Conservation (phyloP, 805 yeast species). For the Myxozyma geophila region DNA sequence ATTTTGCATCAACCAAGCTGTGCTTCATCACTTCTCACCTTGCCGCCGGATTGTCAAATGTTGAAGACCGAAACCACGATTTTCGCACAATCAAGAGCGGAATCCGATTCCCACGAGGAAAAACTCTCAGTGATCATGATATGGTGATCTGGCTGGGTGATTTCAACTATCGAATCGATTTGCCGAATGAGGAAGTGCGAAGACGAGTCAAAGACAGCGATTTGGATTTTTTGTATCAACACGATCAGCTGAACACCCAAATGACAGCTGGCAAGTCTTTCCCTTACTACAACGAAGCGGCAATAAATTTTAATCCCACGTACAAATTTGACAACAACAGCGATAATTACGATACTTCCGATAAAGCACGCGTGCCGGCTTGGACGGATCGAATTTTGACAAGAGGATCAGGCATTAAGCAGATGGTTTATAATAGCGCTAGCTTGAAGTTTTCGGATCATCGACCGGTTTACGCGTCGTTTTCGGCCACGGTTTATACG, state of each 20-base stretch:
- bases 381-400: slow-evolving; percentile 93
- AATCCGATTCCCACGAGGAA: slow-evolving; percentile 75
- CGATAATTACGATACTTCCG: slow-evolving; percentile 79
- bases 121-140: slow-evolving; percentile 80
- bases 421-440: slow-evolving; percentile 70
- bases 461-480: slow-evolving; percentile 87
- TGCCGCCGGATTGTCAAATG: slow-evolving; percentile 87
- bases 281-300: slow-evolving; percentile 74
- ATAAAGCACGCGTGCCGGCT: slow-evolving; percentile 89
- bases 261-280: slow-evolving; percentile 74
- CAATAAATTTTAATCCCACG: slow-evolving; percentile 82
- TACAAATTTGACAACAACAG: slow-evolving; percentile 91
- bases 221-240: slow-evolving; percentile 57
- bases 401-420: slow-evolving; percentile 61
- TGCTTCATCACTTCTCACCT: slow-evolving; percentile 89
- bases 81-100: slow-evolving; percentile 76
- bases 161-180: slow-evolving; percentile 76
- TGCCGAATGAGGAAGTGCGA: slow-evolving; percentile 77
- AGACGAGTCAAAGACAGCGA: slow-evolving; percentile 54
- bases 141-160: slow-evolving; percentile 94
- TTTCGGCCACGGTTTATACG: slow-evolving; percentile 65
- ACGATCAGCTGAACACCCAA: slow-evolving; percentile 80
- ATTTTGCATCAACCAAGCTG: slow-evolving; percentile 76
- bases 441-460: slow-evolving; percentile 77
- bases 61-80: slow-evolving; percentile 85